A percentile compares a stretch with the other conserved stretches of the same genome.
These are phyloP conservation scores for Colletotrichum sp. DNA, from an alignment of 2,329 filamentous ascomycete species.

Conservation along the genomic window DNA sequence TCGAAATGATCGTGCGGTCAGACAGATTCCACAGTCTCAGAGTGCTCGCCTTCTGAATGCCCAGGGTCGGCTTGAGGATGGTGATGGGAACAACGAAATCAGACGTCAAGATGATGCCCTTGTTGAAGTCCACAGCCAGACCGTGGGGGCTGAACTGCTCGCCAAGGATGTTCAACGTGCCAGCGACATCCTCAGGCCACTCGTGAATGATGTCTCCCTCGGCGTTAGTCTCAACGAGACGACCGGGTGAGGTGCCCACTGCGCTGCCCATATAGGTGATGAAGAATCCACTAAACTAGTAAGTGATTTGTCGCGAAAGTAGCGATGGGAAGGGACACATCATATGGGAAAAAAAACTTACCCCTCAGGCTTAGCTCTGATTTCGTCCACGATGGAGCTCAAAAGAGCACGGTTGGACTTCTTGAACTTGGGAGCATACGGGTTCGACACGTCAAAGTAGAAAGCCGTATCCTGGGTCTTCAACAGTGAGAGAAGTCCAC, in stretches of 20 bases:
- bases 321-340: not conserved
- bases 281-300: not conserved
- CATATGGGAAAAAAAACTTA: not conserved
- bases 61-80: conserved; percentile 63
- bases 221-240: conserved; percentile 52
- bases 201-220: conserved; percentile 66
- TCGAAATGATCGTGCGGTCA: not conserved
- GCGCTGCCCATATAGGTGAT: conserved; percentile 64
- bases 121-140: conserved; percentile 61
- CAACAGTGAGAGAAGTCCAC: conserved; percentile 61
- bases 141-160: conserved; percentile 68
- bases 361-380: not conserved
- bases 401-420: conserved; percentile 66
- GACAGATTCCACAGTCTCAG: not conserved
- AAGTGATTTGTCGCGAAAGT: not conserved
- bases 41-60: conserved; percentile 60
- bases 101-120: conserved; percentile 63
- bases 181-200: conserved; percentile 61
- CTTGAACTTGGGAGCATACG: conserved; percentile 62
- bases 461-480: conserved; percentile 67
- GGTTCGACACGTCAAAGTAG: conserved; percentile 65
- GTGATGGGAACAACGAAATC: conserved; percentile 68
- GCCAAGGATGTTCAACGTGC: conserved; percentile 60
- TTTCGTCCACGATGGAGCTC: not conserved
- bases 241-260: conserved; percentile 60